These are phyloP conservation scores for Phyllosticta citrichinensis DNA, from an alignment of 2,329 filamentous ascomycete genomes.

Conservation along the genomic window DNA sequence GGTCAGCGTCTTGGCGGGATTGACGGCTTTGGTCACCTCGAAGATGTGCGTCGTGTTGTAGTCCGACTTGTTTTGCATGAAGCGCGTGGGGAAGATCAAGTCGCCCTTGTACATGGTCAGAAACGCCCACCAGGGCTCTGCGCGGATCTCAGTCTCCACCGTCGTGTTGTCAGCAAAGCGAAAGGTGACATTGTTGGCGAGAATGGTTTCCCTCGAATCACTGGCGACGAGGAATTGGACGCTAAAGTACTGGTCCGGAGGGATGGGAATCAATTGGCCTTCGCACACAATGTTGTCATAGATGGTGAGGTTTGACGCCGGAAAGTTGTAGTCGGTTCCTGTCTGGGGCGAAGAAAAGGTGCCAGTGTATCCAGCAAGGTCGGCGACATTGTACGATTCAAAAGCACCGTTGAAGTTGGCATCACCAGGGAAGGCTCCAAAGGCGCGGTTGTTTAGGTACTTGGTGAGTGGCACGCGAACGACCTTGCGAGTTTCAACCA, in stretches of 20 bases:
- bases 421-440: constrained; percentile 36
- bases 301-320: constrained; percentile 14
- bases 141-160: constrained; percentile 34
- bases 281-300: constrained; percentile 38
- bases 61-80: constrained; percentile 31
- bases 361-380: constrained; percentile 17
- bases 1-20: constrained; percentile 28
- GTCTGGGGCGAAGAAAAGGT: constrained; percentile 32
- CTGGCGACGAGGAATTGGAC: constrained; percentile 35
- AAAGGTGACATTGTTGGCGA: constrained; percentile 34
- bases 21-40: constrained; percentile 33
- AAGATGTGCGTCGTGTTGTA: constrained; percentile 38
- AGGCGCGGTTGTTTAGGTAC: constrained; percentile 40
- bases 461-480: constrained; percentile 20
- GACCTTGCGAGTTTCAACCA: constrained; percentile 8
- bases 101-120: constrained; percentile 38
- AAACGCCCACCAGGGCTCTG: constrained; percentile 35
- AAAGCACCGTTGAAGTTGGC: constrained; percentile 35
- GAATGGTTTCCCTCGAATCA: constrained; percentile 31
- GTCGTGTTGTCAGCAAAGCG: constrained; percentile 33
- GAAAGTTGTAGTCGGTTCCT: constrained; percentile 34
- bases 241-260: constrained; percentile 29
- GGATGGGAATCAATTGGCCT: constrained; percentile 31
- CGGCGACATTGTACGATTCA: constrained; percentile 33
- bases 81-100: constrained; percentile 27